Conservation (phyloP, 1,284 basidiomycete species). For the Neolentinus lepideus region DNA sequence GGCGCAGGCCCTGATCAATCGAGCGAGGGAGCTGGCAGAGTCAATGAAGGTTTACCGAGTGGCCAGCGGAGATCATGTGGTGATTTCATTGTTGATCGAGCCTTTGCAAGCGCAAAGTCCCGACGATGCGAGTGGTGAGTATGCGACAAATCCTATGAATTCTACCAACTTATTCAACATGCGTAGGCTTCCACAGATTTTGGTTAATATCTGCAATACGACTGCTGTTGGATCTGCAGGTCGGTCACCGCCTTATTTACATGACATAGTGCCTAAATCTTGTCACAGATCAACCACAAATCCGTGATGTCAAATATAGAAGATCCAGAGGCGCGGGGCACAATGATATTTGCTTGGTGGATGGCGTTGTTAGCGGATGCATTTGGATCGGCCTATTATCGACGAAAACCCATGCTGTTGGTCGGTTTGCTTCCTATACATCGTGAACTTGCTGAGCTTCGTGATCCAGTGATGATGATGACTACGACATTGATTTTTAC, state of each 20-base stretch:
- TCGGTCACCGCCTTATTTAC: constrained; percentile 22
- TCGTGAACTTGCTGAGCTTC: constrained; percentile 4
- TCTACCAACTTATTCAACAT: constrained; percentile 1
- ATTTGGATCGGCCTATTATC: constrained; percentile 51
- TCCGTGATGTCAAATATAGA: constrained; percentile 61
- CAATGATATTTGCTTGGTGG: constrained; percentile 85
- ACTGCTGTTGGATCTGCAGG: constrained; percentile 70
- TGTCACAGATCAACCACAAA: constrained; percentile 69
- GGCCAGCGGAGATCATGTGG: constrained; percentile 74
- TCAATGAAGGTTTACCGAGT: constrained; percentile 78
- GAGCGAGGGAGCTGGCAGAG: constrained; percentile 80
- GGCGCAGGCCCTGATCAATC: constrained; percentile 70
- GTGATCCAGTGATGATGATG: constrained; percentile 42
- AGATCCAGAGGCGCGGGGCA: constrained; percentile 65
- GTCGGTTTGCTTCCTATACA: constrained; percentile 18
- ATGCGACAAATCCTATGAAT: background rate
- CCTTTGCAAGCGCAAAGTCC: constrained; percentile 73
- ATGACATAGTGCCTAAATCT: constrained; percentile 7
- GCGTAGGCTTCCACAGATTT: constrained; percentile 69
- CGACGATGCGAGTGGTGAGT: constrained; percentile 53
- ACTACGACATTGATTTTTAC: constrained; percentile 76
- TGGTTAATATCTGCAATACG: constrained; percentile 75
- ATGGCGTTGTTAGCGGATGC: constrained; percentile 55
- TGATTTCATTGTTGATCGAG: constrained; percentile 71
- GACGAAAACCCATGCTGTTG: constrained; percentile 57